Evolutionary conservation across 139 green algal species (phyloP), one percentile per base, ranked within the genome.

Genomic region (Raphidocelis subcapitata): DNA sequence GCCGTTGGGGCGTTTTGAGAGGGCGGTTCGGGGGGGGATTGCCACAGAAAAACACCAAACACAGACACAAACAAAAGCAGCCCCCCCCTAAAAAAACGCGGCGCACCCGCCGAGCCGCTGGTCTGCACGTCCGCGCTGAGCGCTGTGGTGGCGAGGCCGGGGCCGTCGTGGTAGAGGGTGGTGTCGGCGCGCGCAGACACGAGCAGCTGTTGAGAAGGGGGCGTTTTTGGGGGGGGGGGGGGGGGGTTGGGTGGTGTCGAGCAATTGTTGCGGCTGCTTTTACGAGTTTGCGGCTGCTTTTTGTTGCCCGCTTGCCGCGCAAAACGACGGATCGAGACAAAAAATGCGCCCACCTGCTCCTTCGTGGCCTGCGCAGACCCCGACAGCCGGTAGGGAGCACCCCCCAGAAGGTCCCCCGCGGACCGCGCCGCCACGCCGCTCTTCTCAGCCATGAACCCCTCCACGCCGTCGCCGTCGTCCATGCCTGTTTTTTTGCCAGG

Each of bases 161-260:
- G 52, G 12, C 69, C 51, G 77, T 89, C 83, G 59, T 85, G 79
- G 46, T 89, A 89, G 2, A 86, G 21, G 1, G 77, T 86, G 46
- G 74, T 51, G 65, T 89, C 83, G 44, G 33, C 67, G 26, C 83
- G 80, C 1, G 33, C 72, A 14, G 24, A 28, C 54, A 61, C 15
- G 5, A 29, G 54, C 54, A 28, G 10, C 24, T 28, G 54, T 8
- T 29, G 54, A 61, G 41, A 8, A 49, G 41, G 12, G 41, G 8
- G 12, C 8, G 12, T 49, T 49, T 49, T 49, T 20, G 8, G 8
- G 41, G 8, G 41, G 12, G 41, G 41, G 41, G 12, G 12, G 41
- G 41, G 41, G 41, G 41, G 8, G 8, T 20, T 20, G 41, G 41
- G 41, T 8, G 41, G 41, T 49, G 8, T 49, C 8, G 41, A 8